Conservation (phyloP, 2,329 filamentous ascomycete species). For the Monilinia polystroma region DNA sequence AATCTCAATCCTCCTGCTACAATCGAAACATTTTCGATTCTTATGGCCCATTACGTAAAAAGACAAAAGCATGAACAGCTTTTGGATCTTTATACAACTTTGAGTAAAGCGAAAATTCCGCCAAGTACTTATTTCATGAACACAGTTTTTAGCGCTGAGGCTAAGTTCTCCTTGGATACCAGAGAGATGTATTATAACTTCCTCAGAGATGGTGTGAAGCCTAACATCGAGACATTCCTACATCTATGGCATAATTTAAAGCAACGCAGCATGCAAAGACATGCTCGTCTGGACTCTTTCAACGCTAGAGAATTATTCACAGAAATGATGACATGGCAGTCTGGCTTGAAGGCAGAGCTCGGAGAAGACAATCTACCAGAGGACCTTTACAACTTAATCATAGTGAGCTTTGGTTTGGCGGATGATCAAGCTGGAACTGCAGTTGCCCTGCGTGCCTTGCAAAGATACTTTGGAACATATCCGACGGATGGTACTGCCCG, state of each 20-base stretch:
- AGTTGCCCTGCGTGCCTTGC: constrained; percentile 49
- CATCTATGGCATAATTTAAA: constrained; percentile 39
- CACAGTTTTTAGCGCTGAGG: constrained; percentile 60
- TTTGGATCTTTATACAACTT: constrained; percentile 59
- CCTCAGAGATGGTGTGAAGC: constrained; percentile 26
- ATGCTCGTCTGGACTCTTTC: constrained; percentile 14
- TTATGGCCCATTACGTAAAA: constrained; percentile 69
- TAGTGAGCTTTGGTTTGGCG: constrained; percentile 51
- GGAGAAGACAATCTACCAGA: constrained; percentile 44
- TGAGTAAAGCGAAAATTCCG: constrained; percentile 61
- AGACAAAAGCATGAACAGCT: constrained; percentile 59
- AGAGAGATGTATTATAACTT: constrained; percentile 2
- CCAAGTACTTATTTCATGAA: constrained; percentile 77
- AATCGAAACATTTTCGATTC: constrained; percentile 74
- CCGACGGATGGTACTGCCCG: constrained; percentile 49
- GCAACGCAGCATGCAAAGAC: constrained; percentile 17
- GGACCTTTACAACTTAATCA: constrained; percentile 52
- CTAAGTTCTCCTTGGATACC: constrained; percentile 20
- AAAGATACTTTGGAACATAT: constrained; percentile 45
- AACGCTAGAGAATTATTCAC: constrained; percentile 42
- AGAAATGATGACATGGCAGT: constrained; percentile 45
- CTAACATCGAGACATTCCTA: constrained; percentile 38
- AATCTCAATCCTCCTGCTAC: constrained; percentile 58
- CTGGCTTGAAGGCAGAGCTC: constrained; percentile 40
- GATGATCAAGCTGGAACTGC: constrained; percentile 50